These are phyloP conservation scores for Aspergillus egyptiacus DNA, from an alignment of 495 filamentous ascomycete species.

Conservation along the genomic window DNA sequence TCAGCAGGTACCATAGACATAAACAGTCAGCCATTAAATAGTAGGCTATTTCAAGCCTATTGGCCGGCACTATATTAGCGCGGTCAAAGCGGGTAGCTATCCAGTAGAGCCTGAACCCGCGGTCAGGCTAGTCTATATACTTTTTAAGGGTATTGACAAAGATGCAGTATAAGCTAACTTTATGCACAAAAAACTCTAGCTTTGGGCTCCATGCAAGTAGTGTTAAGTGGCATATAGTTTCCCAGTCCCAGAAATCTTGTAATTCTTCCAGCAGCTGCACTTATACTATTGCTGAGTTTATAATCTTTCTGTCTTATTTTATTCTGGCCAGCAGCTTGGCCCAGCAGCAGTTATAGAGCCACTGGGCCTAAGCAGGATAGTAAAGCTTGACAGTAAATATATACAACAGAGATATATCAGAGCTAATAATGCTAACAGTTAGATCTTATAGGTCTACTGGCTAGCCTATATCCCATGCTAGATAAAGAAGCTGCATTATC, in stretches of 20 bases:
- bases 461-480: not conserved
- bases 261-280: too few relatives aligned
- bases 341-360: not conserved
- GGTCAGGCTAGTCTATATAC: not conserved
- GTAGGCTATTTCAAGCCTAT: not conserved
- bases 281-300: not conserved
- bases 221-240: too few relatives aligned
- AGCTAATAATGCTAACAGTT: not conserved
- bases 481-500: not conserved
- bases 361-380: not conserved
- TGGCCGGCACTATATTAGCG: not conserved
- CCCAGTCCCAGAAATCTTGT: too few relatives aligned
- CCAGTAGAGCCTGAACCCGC: not conserved
- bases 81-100: not conserved
- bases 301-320: not conserved
- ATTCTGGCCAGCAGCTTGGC: not conserved
- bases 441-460: not conserved
- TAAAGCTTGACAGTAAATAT: not conserved
- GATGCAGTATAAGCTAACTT: not conserved
- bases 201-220: too few relatives aligned
- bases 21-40: not conserved
- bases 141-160: not conserved
- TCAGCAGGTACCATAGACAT: not conserved
- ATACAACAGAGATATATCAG: not conserved
- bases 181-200: not conserved